Percentiles rank a stretch among this genome's conserved stretches.
Conservation (phyloP, 768 basidiomycete genomes). For the Tricholoma terreum region DNA sequence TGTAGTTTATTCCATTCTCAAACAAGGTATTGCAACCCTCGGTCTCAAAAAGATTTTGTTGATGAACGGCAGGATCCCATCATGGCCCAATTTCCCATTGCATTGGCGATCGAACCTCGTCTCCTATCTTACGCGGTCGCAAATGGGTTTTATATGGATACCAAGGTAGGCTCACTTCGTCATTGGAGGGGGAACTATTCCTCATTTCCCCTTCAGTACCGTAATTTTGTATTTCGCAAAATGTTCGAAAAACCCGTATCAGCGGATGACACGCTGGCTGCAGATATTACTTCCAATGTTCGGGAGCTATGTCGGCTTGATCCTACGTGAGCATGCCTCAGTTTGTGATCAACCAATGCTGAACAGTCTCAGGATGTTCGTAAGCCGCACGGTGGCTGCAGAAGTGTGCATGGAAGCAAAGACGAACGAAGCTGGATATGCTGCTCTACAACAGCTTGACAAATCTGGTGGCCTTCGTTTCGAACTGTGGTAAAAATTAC, state of each 20-base stretch:
- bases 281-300: slow-evolving; percentile 68
- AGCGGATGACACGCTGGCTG: slow-evolving; percentile 49
- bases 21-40: slow-evolving; percentile 47
- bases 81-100: slow-evolving; percentile 74
- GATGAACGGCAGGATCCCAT: slow-evolving; percentile 58
- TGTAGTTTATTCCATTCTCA: slow-evolving; percentile 76
- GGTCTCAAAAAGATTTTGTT: slow-evolving; percentile 7
- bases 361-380: slow-evolving; percentile 60
- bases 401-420: slow-evolving; percentile 83
- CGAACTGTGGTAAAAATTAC: slow-evolving; percentile 56
- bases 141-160: slow-evolving; percentile 79
- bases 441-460: slow-evolving; percentile 64
- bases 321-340: slow-evolving; percentile 45
- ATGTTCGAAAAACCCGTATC: slow-evolving; percentile 67
- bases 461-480: slow-evolving; percentile 65
- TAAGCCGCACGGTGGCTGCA: slow-evolving; percentile 78
- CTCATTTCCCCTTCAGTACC: slow-evolving; percentile 47
- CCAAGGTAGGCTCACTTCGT: slow-evolving; percentile 46
- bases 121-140: slow-evolving; percentile 66
- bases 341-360: slow-evolving; percentile 6
- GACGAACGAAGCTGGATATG: slow-evolving; percentile 65
- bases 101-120: slow-evolving; percentile 72
- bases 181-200: slow-evolving; percentile 4
- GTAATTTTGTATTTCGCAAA: slow-evolving; percentile 83
- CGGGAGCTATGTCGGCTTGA: slow-evolving; percentile 71